Evolutionary conservation across 495 filamentous ascomycete species (phyloP).

Genomic region (Aspergillus conjunctus): DNA sequence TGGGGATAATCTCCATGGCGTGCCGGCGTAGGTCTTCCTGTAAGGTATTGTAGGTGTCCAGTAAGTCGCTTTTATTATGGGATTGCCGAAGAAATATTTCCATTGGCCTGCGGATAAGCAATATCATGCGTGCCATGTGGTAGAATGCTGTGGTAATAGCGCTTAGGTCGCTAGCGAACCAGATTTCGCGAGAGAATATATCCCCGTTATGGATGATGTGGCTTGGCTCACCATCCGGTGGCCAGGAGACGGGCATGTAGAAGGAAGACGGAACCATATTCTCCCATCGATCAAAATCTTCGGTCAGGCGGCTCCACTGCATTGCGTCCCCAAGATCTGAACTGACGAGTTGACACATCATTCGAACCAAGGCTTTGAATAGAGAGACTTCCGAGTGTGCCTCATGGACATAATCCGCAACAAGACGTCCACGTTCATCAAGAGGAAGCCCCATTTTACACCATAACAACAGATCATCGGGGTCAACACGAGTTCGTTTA

Average conservation of each 20-base stretch:
- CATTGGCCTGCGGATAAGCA: slow-evolving; percentile 50
- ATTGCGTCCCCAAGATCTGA: slow-evolving; percentile 19
- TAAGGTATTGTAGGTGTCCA: slow-evolving; percentile 43
- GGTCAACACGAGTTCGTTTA: slow-evolving; percentile 47
- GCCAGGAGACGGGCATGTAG: slow-evolving; percentile 12
- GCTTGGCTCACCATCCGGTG: background rate
- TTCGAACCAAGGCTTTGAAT: slow-evolving; percentile 43
- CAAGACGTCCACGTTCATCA: slow-evolving; percentile 34
- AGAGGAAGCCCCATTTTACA: slow-evolving; percentile 50
- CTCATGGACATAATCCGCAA: slow-evolving; percentile 1
- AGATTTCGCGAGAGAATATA: slow-evolving; percentile 43
- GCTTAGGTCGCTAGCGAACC: slow-evolving; percentile 52
- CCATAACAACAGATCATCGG: slow-evolving; percentile 48
- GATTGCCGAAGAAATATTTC: slow-evolving; percentile 36
- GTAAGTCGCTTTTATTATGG: slow-evolving; percentile 32
- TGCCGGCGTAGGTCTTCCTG: slow-evolving; percentile 42
- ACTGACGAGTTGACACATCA: slow-evolving; percentile 51
- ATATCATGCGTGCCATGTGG: slow-evolving; percentile 52
- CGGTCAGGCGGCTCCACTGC: slow-evolving; percentile 16
- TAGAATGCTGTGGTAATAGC: slow-evolving; percentile 53
- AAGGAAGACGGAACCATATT: slow-evolving; percentile 13
- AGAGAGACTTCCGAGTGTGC: background rate
- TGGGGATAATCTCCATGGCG: slow-evolving; percentile 43
- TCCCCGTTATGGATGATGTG: background rate
- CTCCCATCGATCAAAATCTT: slow-evolving; percentile 19